Base-by-base conservation (phyloP, 1,139 yeast genomes). In the Zygosaccharomyces pseudobailii region DNA sequence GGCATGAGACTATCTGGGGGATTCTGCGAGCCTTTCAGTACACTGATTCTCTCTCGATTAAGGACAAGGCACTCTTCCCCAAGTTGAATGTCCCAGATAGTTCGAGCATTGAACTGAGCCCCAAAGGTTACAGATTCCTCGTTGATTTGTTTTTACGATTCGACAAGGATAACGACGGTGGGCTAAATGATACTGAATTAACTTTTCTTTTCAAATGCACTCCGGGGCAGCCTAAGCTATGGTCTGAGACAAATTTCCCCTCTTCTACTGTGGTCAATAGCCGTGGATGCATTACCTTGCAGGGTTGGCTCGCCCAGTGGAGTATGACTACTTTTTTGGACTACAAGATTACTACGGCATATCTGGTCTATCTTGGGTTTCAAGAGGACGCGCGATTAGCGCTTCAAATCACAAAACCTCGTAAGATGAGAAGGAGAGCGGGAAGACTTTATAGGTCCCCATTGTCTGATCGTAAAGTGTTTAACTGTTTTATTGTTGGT, bases 271-370 rank as follows among this genome's bases (percentile, higher is more conserved):
- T 90, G 2, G 79, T 95, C 48, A 90, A 89, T 62, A 96, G 88
- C 54, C 82, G 81, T 52, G 97, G 96, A 0, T 79, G 82, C 62
- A 92, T 92, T 3, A 87, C 97, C 0, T 68, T 92, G 28, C 97
- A 92, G 69, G 98, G 98, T 2, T 92, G 98, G 98, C 69, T 92
- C 38, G 97, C 98, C 0, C 97, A 92, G 60, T 92, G 98, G 98
- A 84, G 92, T 56, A 84, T 92, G 83, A 88, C 97, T 0, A 90
- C 97, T 0, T 88, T 82, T 58, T 70, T 92, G 34, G 95, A 89
- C 58, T 82, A 86, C 62, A 80, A 77, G 58, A 84, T 89, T 0
- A 89, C 97, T 0, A 74, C 92, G 48, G 95, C 89, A 45, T 92
- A 90, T 61, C 69, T 92, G 50, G 96, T 95, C 0, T 87, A 87